Base-by-base conservation (phyloP, 2,329 filamentous ascomycete species). In the Phaeomoniella chlamydospora region DNA sequence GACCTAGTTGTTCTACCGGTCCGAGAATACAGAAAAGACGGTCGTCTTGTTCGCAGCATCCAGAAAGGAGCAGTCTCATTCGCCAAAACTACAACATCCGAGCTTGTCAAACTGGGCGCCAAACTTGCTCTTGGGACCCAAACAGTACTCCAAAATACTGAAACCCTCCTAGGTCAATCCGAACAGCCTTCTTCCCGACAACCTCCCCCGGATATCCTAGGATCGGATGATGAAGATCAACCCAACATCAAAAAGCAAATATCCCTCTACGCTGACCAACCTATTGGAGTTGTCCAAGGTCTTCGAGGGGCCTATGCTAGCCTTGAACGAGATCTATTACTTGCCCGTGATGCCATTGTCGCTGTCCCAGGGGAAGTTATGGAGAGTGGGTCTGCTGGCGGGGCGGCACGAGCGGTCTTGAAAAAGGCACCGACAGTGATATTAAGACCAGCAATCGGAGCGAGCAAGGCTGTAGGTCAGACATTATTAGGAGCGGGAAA, bases 91-190 rank as follows among this genome's bases (percentile, higher is more conserved):
- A 98, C 90, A 0, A 87, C 87, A 2, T 92, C 81, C 1, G 90
- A 94, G 52, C 69, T 96, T n/a, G 81, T 94, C 43, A 90, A 90
- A 49, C 67, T 98, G 0, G 88, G 90, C 10, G 90, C 90, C 32
- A 96, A 94, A 57, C 67, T 96, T 35, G 88, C 88, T 1, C 83
- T 96, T 34, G 90, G 90, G 19, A 94, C 92, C 3, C 90, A 96
- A 50, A 90, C 81, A n/a, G 76, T 87, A 12, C 71, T 98, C 1
- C 81, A 94, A 51, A 82, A 81, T 13, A 86, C 87, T 0, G 92
- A 98, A 56, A 82, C 74, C 13, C 68, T 94, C 42, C 67, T 94
- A 29, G 59, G 65, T 59, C 12, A 62, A 64, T 33, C 53, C 44
- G 33, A 39, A 12, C 29, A 43, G 33, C 11, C 14, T n/a, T 10